A percentile compares a stretch with the other conserved stretches of the same genome.
Conservation (phyloP, 352 stramenopile genomes). For the Aphanomyces stellatus region DNA sequence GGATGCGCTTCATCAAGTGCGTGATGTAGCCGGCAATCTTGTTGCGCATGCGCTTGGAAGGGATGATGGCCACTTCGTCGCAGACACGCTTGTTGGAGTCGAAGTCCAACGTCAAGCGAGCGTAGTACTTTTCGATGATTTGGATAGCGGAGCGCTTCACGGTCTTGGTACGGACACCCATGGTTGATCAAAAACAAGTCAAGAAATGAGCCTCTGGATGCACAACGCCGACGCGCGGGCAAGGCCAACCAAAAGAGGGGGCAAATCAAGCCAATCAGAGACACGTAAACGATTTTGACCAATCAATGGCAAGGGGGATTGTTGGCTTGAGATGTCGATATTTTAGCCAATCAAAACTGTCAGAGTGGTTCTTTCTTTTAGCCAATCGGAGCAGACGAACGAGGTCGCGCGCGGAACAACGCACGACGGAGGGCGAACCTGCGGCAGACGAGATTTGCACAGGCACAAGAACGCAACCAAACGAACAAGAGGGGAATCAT, state of each 20-base stretch:
- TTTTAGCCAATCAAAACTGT: no score
- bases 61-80: conserved; percentile 97
- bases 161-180: conserved; percentile 99
- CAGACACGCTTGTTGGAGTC: conserved; percentile 99
- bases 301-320: neutral
- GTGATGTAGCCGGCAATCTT: conserved; percentile 99
- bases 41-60: conserved; percentile 99
- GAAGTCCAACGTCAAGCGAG: conserved; percentile 98
- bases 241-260: neutral
- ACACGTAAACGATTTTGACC: neutral
- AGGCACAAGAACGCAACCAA: no score
- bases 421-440: no score
- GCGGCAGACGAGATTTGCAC: no score
- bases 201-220: conserved; percentile 13
- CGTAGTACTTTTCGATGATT: conserved; percentile 99
- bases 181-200: conserved; percentile 31
- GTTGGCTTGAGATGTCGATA: neutral
- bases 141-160: conserved; percentile 99
- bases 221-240: neutral
- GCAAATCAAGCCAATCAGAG: neutral
- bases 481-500: no score
- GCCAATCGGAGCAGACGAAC: no score
- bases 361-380: no score
- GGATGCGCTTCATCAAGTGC: conserved; percentile 99
- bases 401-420: no score